phyloP scores from a whole-genome alignment of 83 land plant species.

The Diphasiastrum complanatum region DNA sequence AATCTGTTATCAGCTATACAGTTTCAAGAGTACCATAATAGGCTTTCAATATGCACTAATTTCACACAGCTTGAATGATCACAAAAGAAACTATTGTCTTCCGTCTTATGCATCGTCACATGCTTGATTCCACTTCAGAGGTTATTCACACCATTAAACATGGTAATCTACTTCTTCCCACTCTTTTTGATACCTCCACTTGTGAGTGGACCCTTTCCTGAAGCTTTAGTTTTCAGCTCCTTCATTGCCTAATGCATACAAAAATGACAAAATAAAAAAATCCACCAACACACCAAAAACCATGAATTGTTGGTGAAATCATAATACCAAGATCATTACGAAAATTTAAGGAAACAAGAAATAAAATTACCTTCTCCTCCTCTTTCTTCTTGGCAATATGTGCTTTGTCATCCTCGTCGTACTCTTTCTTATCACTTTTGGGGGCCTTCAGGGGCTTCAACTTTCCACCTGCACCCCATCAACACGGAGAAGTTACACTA shows the following conservation, averaged over 20 bases:
- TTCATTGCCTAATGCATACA: slow-evolving; percentile 29
- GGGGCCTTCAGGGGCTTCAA: slow-evolving; percentile 26
- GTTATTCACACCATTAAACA: too few species aligned
- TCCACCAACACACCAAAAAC: not conserved
- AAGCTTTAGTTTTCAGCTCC: slow-evolving; percentile 26
- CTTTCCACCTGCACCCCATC: slow-evolving; percentile 19
- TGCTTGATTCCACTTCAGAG: too few species aligned
- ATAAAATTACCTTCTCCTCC: slow-evolving; percentile 25
- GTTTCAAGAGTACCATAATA: too few species aligned
- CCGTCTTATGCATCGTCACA: too few species aligned
- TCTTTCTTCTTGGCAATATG: slow-evolving; percentile 27
- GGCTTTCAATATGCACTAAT: too few species aligned
- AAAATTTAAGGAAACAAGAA: not conserved
- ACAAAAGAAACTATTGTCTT: too few species aligned
- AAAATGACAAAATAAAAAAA: not conserved
- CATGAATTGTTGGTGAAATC: not conserved
- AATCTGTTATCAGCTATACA: too few species aligned
- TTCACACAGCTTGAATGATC: too few species aligned
- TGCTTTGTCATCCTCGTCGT: slow-evolving; percentile 27
- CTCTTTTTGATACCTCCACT: slow-evolving; percentile 28
- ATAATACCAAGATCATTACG: not conserved
- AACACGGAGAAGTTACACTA: too few species aligned
- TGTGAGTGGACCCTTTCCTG: slow-evolving; percentile 20
- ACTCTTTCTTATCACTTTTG: slow-evolving; percentile 18
- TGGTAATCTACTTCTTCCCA: slow-evolving; percentile 31